These are phyloP conservation scores for Grammothele lineata DNA, from an alignment of 768 basidiomycete genomes.

Conservation along the genomic window DNA sequence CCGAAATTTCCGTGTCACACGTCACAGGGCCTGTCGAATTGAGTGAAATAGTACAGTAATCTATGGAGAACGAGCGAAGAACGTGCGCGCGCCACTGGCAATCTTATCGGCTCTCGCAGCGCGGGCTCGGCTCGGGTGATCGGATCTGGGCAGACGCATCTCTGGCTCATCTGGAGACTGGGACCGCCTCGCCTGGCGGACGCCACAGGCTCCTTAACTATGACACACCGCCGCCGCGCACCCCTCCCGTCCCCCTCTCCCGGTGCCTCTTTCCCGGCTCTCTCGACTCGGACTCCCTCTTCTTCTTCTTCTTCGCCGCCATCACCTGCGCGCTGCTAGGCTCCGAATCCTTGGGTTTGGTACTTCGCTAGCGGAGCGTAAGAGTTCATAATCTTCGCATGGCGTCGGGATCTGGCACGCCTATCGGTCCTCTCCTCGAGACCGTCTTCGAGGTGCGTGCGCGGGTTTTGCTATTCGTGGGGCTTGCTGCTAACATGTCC, in stretches of 20 bases:
- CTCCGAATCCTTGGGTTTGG: too few species aligned
- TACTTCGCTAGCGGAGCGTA: too few species aligned
- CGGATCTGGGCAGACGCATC: constrained; percentile 1
- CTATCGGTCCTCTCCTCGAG: constrained; percentile 43
- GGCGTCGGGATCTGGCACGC: constrained; percentile 19
- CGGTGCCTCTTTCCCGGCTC: background rate
- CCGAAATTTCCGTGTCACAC: too few species aligned
- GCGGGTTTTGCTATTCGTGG: background rate
- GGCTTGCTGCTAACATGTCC: background rate
- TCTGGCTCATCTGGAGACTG: background rate
- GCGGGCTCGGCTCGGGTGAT: background rate
- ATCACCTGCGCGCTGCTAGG: too few species aligned
- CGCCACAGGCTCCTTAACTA: constrained; percentile 7
- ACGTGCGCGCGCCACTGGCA: too few species aligned
- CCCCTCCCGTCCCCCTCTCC: background rate
- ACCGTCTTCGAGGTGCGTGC: constrained; percentile 58
- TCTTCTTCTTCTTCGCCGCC: background rate
- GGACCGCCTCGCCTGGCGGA: background rate
- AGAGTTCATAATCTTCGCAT: too few species aligned
- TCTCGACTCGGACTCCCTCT: background rate
- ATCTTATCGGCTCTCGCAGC: too few species aligned
- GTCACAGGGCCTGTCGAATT: too few species aligned
- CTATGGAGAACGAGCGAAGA: too few species aligned
- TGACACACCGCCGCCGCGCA: constrained; percentile 7
- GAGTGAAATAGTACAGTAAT: too few species aligned